phyloP scores from a whole-genome alignment of 306 rosid genomes.

The Vigna mungo region DNA sequence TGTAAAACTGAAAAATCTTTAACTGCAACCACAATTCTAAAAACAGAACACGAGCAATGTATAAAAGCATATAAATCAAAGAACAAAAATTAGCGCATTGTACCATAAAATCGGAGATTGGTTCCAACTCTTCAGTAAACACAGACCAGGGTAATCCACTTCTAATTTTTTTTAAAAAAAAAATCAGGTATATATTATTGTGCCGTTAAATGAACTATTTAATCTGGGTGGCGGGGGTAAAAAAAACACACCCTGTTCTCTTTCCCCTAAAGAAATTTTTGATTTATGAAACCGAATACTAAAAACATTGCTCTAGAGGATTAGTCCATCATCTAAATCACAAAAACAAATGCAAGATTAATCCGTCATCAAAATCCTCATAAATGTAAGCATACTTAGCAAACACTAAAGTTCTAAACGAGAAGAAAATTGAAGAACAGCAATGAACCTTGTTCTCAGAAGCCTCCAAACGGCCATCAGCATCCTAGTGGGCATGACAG shows the following conservation, averaged over 20 bases:
- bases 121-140: conserved; percentile 26
- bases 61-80: conserved; percentile 21
- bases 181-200: conserved; percentile 7
- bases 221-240: neutral
- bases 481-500: conserved; percentile 86
- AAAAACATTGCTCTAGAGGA: neutral
- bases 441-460: conserved; percentile 68
- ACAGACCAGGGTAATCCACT: conserved; percentile 12
- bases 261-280: neutral
- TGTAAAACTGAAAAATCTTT: conserved; percentile 28
- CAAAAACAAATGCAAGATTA: conserved; percentile 6
- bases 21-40: conserved; percentile 29
- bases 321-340: neutral
- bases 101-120: conserved; percentile 1
- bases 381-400: neutral
- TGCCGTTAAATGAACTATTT: conserved; percentile 26
- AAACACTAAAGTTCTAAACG: conserved; percentile 19
- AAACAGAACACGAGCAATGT: neutral
- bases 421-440: conserved; percentile 38
- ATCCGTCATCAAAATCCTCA: conserved; percentile 36
- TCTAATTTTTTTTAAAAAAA: neutral
- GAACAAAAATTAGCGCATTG: neutral
- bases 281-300: conserved; percentile 3
- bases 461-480: conserved; percentile 72
- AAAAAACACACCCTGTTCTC: conserved; percentile 13